Evolutionary conservation across 805 yeast species (phyloP).

Genomic region (Candida adriatica): DNA sequence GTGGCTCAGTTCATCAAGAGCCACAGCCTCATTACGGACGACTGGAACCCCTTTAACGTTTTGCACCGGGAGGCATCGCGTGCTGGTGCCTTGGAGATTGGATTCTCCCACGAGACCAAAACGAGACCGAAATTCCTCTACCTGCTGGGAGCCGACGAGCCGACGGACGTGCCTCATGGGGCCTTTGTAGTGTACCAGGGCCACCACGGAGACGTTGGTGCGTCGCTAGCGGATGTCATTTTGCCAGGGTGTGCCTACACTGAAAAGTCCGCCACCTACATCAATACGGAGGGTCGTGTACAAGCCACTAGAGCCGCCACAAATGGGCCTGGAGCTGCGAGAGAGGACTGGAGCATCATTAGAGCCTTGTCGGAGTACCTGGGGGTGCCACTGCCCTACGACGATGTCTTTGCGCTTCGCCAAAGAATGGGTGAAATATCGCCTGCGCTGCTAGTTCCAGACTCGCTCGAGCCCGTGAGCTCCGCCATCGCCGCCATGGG

Average conservation of each 20-base stretch:
- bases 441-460: constrained; percentile 74
- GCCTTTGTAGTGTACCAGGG: constrained; percentile 89
- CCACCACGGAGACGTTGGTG: constrained; percentile 88
- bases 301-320: constrained; percentile 83
- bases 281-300: constrained; percentile 86
- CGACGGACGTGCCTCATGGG: constrained; percentile 68
- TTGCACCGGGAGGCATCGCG: constrained; percentile 86
- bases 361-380: constrained; percentile 79
- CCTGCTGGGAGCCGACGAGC: constrained; percentile 80
- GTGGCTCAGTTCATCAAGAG: constrained; percentile 55
- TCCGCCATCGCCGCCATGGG: constrained; percentile 52
- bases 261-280: constrained; percentile 77
- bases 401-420: constrained; percentile 61
- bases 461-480: constrained; percentile 63
- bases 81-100: constrained; percentile 80
- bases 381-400: constrained; percentile 66
- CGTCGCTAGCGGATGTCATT: constrained; percentile 80
- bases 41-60: constrained; percentile 78
- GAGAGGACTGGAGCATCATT: constrained; percentile 87
- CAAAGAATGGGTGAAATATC: constrained; percentile 68
- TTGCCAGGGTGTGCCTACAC: constrained; percentile 88
- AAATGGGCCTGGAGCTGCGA: constrained; percentile 81
- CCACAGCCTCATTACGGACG: constrained; percentile 54
- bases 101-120: constrained; percentile 44
- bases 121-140: constrained; percentile 69